A percentile compares a stretch with the other conserved stretches of the same genome.
These are phyloP conservation scores for Penicillium sp. DNA, from an alignment of 2,329 filamentous ascomycete genomes.

Conservation along the genomic window DNA sequence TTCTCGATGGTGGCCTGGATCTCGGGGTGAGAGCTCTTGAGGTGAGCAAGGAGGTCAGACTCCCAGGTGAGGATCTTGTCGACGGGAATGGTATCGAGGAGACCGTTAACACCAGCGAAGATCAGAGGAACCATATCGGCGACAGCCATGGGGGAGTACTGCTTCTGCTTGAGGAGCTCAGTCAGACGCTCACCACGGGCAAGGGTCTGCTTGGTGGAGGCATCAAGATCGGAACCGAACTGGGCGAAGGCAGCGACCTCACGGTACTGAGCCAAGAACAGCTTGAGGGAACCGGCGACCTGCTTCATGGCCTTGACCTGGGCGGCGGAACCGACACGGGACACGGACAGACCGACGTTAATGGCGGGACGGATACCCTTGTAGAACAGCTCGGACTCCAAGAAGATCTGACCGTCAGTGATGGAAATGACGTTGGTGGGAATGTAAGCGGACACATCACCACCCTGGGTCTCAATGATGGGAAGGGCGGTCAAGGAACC, in stretches of 20 bases:
- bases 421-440: conserved; percentile 99
- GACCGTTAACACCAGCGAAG: conserved; percentile 98
- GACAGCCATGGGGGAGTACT: conserved; percentile 97
- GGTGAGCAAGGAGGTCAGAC: conserved; percentile 85
- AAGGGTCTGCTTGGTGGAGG: conserved; percentile 97
- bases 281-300: conserved; percentile 98
- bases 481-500: conserved; percentile 97
- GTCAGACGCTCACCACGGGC: conserved; percentile 97
- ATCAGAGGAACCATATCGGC: conserved; percentile 99
- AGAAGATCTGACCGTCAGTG: conserved; percentile 99
- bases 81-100: conserved; percentile 85
- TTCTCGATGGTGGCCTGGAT: conserved; percentile 84
- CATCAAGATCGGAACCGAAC: conserved; percentile 99
- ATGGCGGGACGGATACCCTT: conserved; percentile 99
- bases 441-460: conserved; percentile 99
- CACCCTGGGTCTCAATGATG: conserved; percentile 98
- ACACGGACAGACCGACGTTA: conserved; percentile 99
- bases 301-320: conserved; percentile 99
- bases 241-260: conserved; percentile 99
- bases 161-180: conserved; percentile 99
- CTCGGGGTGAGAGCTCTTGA: conserved; percentile 85
- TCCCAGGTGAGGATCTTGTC: conserved; percentile 91
- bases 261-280: conserved; percentile 99
- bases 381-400: conserved; percentile 99
- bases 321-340: conserved; percentile 98